Percentiles rank a stretch among this genome's conserved stretches.
Conservation (phyloP, 768 basidiomycete genomes). For the Boletus coccyginus region DNA sequence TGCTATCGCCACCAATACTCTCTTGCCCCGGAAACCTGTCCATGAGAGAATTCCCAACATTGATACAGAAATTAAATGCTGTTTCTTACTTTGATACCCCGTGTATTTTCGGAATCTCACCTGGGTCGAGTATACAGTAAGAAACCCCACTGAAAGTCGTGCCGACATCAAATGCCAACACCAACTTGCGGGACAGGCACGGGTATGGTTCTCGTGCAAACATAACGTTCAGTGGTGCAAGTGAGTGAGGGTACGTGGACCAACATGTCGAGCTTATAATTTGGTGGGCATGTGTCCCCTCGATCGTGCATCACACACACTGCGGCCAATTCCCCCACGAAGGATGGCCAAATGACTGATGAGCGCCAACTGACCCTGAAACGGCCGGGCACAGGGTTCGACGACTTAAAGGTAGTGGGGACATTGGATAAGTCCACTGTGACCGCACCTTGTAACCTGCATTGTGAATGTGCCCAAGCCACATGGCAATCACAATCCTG, state of each 20-base stretch:
- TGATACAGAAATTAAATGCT: background rate
- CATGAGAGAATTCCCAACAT: background rate
- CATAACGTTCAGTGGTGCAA: constrained; percentile 15
- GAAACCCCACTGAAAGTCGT: constrained; percentile 38
- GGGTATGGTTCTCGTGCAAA: constrained; percentile 30
- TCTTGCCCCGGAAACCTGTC: constrained; percentile 37
- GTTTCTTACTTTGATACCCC: constrained; percentile 22
- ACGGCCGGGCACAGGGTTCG: background rate
- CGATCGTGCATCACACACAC: background rate
- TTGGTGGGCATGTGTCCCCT: background rate
- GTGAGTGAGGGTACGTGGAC: background rate
- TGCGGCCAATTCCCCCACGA: background rate
- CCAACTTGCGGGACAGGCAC: constrained; percentile 32
- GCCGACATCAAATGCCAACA: constrained; percentile 31
- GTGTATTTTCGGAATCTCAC: constrained; percentile 20
- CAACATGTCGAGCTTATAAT: background rate
- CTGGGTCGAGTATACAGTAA: constrained; percentile 39
- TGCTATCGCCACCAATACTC: constrained; percentile 35
- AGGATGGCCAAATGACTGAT: background rate
- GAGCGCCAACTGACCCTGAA: constrained; percentile 3
- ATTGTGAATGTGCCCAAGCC: background rate
- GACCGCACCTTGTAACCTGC: constrained; percentile 2
- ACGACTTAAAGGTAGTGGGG: background rate
- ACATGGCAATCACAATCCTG: background rate
- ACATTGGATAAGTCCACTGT: background rate